These are phyloP conservation scores for Globisporangium uncinulatum DNA, from an alignment of 352 stramenopile species.

Conservation along the genomic window DNA sequence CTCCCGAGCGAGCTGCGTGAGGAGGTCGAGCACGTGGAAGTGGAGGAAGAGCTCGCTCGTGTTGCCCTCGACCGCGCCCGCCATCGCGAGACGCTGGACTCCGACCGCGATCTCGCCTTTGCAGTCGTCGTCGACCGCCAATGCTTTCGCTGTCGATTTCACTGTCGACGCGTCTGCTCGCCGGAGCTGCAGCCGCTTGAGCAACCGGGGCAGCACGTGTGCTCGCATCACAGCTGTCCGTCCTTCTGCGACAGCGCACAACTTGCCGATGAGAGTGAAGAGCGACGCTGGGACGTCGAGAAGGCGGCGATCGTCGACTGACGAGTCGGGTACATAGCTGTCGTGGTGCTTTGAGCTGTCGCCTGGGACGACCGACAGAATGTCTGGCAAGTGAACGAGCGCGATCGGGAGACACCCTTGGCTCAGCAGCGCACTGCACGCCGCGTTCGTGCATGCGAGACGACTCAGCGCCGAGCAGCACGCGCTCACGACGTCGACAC, in stretches of 20 bases:
- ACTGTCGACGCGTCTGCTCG: slow-evolving; percentile 7
- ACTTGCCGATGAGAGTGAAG: slow-evolving; percentile 55
- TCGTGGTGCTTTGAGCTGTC: slow-evolving; percentile 7
- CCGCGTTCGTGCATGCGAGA: slow-evolving; percentile 49
- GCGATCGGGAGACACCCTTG: slow-evolving; percentile 53
- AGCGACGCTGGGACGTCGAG: slow-evolving; percentile 52
- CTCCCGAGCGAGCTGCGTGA: slow-evolving; percentile 23
- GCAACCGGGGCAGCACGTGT: slow-evolving; percentile 54
- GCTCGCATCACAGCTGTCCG: slow-evolving; percentile 47
- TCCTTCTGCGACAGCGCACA: slow-evolving; percentile 59
- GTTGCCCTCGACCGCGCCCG: slow-evolving; percentile 54
- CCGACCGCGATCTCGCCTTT: slow-evolving; percentile 64
- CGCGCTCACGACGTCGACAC: slow-evolving; percentile 26
- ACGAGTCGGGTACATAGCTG: slow-evolving; percentile 20
- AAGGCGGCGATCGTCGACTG: slow-evolving; percentile 35
- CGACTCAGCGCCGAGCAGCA: slow-evolving; percentile 61
- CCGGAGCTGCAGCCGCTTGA: slow-evolving; percentile 63
- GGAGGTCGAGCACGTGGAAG: slow-evolving; percentile 51
- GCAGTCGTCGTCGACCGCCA: slow-evolving; percentile 33
- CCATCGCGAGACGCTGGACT: slow-evolving; percentile 41
- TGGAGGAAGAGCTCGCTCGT: slow-evolving; percentile 67
- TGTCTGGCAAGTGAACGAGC: slow-evolving; percentile 49
- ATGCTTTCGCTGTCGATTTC: neutral
- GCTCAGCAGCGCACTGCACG: slow-evolving; percentile 34
- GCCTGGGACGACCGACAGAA: slow-evolving; percentile 21